Evolutionary conservation across 1,284 basidiomycete genomes (phyloP).

Genomic region (Trichosporon sp.): DNA sequence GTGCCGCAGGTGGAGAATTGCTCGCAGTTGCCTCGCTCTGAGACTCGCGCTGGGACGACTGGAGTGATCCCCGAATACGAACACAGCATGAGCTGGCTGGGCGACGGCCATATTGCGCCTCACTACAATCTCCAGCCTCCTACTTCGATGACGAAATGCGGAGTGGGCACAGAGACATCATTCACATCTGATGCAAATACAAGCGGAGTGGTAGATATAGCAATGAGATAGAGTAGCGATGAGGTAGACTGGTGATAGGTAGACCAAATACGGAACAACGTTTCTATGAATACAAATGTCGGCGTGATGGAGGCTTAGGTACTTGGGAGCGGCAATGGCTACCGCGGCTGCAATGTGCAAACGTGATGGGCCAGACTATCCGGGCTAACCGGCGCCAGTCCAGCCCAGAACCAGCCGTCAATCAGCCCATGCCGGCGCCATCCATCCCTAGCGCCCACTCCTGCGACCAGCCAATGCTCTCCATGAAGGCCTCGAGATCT

Average conservation of each 20-base stretch:
- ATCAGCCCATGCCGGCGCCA: background rate
- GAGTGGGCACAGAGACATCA: background rate
- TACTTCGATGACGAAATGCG: conserved; percentile 10
- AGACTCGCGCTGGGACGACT: conserved; percentile 41
- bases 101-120: conserved; percentile 14
- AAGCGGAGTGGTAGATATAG: too few relatives aligned
- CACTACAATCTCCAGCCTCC: conserved; percentile 15
- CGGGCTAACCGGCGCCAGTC: too few relatives aligned
- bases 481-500: background rate
- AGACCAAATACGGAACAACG: too few relatives aligned
- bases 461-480: background rate
- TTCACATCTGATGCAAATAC: background rate
- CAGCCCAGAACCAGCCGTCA: too few relatives aligned
- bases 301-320: too few relatives aligned
- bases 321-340: too few relatives aligned
- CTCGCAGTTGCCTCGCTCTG: conserved; percentile 23
- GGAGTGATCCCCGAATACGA: conserved; percentile 9
- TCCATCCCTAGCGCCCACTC: background rate
- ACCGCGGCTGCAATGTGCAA: too few relatives aligned
- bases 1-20: too few relatives aligned
- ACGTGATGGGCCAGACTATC: too few relatives aligned
- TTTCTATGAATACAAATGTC: background rate
- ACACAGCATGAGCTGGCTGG: conserved; percentile 15
- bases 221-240: background rate
- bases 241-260: too few relatives aligned